Base-by-base conservation (phyloP, 78 protist species). In the Dictyostelium purpureum region DNA sequence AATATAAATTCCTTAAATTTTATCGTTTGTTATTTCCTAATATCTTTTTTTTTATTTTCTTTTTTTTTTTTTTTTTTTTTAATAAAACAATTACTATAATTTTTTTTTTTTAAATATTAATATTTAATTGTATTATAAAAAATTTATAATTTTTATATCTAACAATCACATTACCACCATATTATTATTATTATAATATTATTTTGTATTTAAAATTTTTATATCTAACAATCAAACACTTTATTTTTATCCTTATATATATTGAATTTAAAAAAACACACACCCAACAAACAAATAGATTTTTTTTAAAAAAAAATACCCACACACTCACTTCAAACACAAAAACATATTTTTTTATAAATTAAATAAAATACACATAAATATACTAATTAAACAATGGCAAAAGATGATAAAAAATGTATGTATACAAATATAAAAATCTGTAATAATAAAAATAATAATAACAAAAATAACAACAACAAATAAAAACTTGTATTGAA, bases 371-470 rank as follows among this genome's bases (percentile, higher is more conserved):
- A 31, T 24, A 65, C 12, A 31, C 5, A 61, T 31, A 33, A 61
- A 63, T n/a, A 33, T 63, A 63, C 6, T 10, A 47, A 47, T 47
- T 11, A 10, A 2, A 65, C 73, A 65, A 65, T 65, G 73, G 49
- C 38, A 65, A 65, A 65, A 35, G 73, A 65, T 18, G 73, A 65
- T 35, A 65, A 65, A 35, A 65, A 65, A 65, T 40, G 73, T 65
- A 65, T 6, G 10, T 56, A 56, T 56, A 16, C 0, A 19, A 16
- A 3, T 14, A 47, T 47, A 2, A 47, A 14, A 10, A 47, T 47
- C n/a, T 47, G 49, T 47, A 16, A 47, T 14, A 14, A 14, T 47
- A 16, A 47, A 47, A 47, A 47, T 47, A 47, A 47, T 16, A 47
- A 47, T 47, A 3, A 3, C 12, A 26, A 63, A 26, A 63, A 26